A percentile compares a stretch with the other conserved stretches of the same genome.
These are phyloP conservation scores for Poa annua DNA, from an alignment of 176 grass and related monocot species.

Conservation along the genomic window DNA sequence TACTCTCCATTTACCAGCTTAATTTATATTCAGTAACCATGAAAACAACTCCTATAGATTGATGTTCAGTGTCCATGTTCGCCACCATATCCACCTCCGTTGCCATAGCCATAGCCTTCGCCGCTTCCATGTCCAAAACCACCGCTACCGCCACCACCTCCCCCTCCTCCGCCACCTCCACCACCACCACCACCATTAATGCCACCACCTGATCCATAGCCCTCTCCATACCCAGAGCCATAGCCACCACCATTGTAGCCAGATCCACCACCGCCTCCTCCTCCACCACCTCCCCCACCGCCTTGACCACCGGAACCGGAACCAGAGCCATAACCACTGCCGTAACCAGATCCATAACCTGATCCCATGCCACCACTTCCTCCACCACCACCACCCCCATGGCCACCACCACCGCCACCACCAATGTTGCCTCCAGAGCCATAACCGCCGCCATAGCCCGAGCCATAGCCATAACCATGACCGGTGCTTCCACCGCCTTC, in stretches of 20 bases:
- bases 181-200: not conserved
- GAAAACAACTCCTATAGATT: not conserved
- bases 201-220: not conserved
- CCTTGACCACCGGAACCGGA: not conserved
- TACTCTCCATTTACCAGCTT: not conserved
- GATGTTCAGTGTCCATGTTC: slow-evolving; percentile 23
- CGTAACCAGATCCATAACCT: not conserved
- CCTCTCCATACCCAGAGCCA: slow-evolving; percentile 11
- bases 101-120: not conserved
- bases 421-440: not conserved
- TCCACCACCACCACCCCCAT: not conserved
- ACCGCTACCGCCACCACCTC: not conserved
- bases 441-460: not conserved
- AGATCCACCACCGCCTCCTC: not conserved
- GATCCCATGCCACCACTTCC: not conserved
- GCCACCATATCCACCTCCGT: not conserved
- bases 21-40: not conserved
- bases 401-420: not conserved
- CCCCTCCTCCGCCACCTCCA: not conserved
- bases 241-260: not conserved
- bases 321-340: not conserved
- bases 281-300: not conserved
- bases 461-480: slow-evolving; percentile 9
- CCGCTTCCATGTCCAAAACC: slow-evolving; percentile 10
- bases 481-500: not conserved